These are phyloP conservation scores for Stentor coeruleus DNA, from an alignment of 73 alveolate genomes.

Conservation along the genomic window DNA sequence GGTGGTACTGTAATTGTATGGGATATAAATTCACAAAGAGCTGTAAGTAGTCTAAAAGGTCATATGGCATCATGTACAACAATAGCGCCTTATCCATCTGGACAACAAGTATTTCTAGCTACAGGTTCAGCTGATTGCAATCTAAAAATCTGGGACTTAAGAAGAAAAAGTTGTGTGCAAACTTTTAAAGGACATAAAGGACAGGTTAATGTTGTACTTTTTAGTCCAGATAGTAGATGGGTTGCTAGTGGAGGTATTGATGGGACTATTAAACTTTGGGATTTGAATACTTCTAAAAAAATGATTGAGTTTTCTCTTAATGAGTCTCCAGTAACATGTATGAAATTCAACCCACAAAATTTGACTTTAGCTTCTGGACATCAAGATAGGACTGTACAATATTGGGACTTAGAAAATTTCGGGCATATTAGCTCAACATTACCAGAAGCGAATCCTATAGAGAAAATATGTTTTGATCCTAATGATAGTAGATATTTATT, in stretches of 20 bases:
- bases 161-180: slow-evolving; percentile 38
- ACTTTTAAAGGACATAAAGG: slow-evolving; percentile 55
- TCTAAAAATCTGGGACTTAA: slow-evolving; percentile 66
- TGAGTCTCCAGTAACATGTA: slow-evolving; percentile 38
- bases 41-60: slow-evolving; percentile 44
- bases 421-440: slow-evolving; percentile 30
- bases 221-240: slow-evolving; percentile 67
- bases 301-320: slow-evolving; percentile 27
- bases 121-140: slow-evolving; percentile 60
- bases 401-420: slow-evolving; percentile 57
- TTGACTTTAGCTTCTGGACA: slow-evolving; percentile 56
- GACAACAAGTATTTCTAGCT: slow-evolving; percentile 31
- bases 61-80: slow-evolving; percentile 44
- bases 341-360: slow-evolving; percentile 53
- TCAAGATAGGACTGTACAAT: slow-evolving; percentile 51
- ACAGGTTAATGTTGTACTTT: slow-evolving; percentile 36
- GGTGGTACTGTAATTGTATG: slow-evolving; percentile 66
- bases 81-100: slow-evolving; percentile 42
- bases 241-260: slow-evolving; percentile 64
- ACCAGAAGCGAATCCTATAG: slow-evolving; percentile 35
- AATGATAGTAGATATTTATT: slow-evolving; percentile 12
- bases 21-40: slow-evolving; percentile 47
- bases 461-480: slow-evolving; percentile 11
- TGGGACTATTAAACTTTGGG: slow-evolving; percentile 61
- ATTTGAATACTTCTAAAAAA: slow-evolving; percentile 45